phyloP scores from a whole-genome alignment of 805 yeast genomes.

The Metschnikowia picachoensis region DNA sequence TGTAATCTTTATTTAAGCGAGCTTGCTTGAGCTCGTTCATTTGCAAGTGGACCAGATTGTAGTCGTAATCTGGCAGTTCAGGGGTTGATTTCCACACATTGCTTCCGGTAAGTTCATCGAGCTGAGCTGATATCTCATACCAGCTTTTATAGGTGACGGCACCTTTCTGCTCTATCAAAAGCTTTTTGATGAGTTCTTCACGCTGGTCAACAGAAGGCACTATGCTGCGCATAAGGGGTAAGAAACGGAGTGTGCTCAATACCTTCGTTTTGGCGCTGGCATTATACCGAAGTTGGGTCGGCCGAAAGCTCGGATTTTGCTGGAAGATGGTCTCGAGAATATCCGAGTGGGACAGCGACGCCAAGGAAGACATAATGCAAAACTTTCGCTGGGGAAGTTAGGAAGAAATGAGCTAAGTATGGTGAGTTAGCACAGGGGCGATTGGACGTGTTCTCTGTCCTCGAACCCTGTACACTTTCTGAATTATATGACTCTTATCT shows the following conservation, averaged over 20 bases:
- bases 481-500: neutral
- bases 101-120: slow-evolving; percentile 64
- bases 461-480: no score
- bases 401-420: neutral
- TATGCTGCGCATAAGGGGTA: slow-evolving; percentile 14
- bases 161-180: slow-evolving; percentile 28
- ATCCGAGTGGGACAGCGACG: slow-evolving; percentile 11
- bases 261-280: slow-evolving; percentile 9
- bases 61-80: slow-evolving; percentile 71
- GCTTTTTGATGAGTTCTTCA: slow-evolving; percentile 17
- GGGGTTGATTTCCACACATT: slow-evolving; percentile 67
- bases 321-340: slow-evolving; percentile 15
- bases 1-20: slow-evolving; percentile 53
- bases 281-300: slow-evolving; percentile 5
- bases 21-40: slow-evolving; percentile 57
- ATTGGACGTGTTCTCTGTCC: no score
- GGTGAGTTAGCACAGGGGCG: no score
- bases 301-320: slow-evolving; percentile 14
- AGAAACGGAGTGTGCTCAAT: slow-evolving; percentile 8
- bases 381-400: neutral
- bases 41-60: slow-evolving; percentile 50
- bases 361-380: slow-evolving; percentile 1
- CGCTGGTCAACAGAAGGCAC: slow-evolving; percentile 12
- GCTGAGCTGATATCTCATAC: slow-evolving; percentile 55
- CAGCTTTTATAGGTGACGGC: slow-evolving; percentile 56